These are phyloP conservation scores for Syncephalastrum racemosum DNA, from an alignment of 371 early-diverging fungal species.

Conservation along the genomic window DNA sequence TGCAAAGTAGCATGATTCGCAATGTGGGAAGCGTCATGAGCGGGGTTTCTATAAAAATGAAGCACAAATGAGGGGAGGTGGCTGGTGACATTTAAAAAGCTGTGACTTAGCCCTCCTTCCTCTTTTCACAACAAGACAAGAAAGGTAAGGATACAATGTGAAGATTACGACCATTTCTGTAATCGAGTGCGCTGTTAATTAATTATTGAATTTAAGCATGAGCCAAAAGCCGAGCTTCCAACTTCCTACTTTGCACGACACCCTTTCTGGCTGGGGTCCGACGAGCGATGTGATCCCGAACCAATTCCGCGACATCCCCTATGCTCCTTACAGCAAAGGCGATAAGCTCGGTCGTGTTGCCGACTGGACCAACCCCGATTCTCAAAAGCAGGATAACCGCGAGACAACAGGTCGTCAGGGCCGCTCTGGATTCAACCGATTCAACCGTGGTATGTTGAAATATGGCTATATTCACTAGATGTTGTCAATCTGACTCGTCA, in stretches of 20 bases:
- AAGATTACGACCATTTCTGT: too few relatives aligned
- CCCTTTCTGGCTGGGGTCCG: constrained; percentile 82
- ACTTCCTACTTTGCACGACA: constrained; percentile 71
- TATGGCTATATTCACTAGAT: neutral
- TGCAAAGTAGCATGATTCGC: too few relatives aligned
- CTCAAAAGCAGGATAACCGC: constrained; percentile 68
- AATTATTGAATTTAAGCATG: too few relatives aligned
- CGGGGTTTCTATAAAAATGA: too few relatives aligned
- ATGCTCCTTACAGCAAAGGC: constrained; percentile 92
- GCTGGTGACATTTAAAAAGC: too few relatives aligned
- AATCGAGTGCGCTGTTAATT: too few relatives aligned
- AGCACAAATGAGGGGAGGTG: too few relatives aligned
- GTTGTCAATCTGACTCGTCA: neutral
- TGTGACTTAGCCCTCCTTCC: too few relatives aligned
- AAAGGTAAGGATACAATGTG: too few relatives aligned
- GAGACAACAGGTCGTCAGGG: constrained; percentile 51
- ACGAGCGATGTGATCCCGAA: constrained; percentile 49
- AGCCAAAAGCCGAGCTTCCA: constrained; percentile 51
- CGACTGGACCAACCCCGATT: constrained; percentile 83
- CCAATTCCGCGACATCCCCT: constrained; percentile 87
- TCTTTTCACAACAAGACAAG: too few relatives aligned
- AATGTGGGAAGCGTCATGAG: too few relatives aligned
- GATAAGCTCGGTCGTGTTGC: constrained; percentile 94
- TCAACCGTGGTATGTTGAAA: constrained; percentile 54
- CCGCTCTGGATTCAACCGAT: constrained; percentile 60